Evolutionary conservation across 371 early-diverging fungal genomes (phyloP), one percentile per base, ranked within the genome.

Genomic region (Conidiobolus incongruus): DNA sequence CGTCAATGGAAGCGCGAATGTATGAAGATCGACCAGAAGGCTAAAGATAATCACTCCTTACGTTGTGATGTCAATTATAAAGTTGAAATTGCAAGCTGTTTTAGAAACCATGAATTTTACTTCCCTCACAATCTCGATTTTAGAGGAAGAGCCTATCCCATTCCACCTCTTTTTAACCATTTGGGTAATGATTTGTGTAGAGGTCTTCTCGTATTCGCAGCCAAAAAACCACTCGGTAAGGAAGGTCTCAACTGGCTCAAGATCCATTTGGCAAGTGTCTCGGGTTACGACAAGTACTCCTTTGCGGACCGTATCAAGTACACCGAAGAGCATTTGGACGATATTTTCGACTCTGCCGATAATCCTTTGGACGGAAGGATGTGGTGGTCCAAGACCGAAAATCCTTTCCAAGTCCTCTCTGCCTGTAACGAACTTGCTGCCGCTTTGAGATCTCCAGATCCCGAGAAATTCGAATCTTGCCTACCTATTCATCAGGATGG

Each of bases 101-200:
- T 86, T 47, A 56, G 81, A 33, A 80, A 81, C 45, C 67, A 81
- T 36, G 75, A 78, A 1, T 79, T 96, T 66, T 96, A 77, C 56
- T 95, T 95, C 62, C 97, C 97, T 13, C 97, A 96, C 61, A 89
- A 90, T 52, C 54, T 95, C 50, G 97, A 96, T 62, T 96, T 96
- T 72, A 76, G 97, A 47, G 97, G 97, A 19, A 80, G 97, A 45
- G 95, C 95, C 2, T 96, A 96, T 52, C 94, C 97, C 29, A 89
- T 96, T 34, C 91, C 97, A 20, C 77, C 85, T 3, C 77, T 83
- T 43, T 73, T 96, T 42, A 94, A 90, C 62, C 95, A 96, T 57
- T 71, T 96, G 23, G 92, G 94, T 39, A 84, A 88, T 53, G 97
- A 96, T 66, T 55, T 96, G 44, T 89, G 90, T 48, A 81, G 97